phyloP scores from a whole-genome alignment of 768 basidiomycete species.

The Naganishia randhawae region DNA sequence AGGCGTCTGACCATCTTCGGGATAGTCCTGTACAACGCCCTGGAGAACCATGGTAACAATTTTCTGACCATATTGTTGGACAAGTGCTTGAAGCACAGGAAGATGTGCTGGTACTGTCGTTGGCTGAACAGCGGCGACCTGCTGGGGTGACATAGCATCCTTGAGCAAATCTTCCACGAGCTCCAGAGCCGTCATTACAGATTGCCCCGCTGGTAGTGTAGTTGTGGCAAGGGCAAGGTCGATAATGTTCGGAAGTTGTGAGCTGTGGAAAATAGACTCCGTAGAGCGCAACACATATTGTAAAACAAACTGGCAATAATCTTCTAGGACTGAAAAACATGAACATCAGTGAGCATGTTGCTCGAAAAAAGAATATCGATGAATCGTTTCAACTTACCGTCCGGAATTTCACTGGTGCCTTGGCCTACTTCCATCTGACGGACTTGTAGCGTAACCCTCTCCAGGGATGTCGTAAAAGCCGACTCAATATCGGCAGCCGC shows the following conservation, averaged over 20 bases:
- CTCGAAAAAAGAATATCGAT: no score
- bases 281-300: constrained; percentile 67
- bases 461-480: constrained; percentile 65
- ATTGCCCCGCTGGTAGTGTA: constrained; percentile 75
- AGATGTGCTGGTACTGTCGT: neutral
- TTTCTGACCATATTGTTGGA: constrained; percentile 59
- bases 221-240: constrained; percentile 71
- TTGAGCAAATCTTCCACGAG: constrained; percentile 70
- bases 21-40: constrained; percentile 81
- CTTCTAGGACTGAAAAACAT: constrained; percentile 75
- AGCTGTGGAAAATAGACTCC: constrained; percentile 71
- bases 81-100: constrained; percentile 41
- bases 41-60: constrained; percentile 66
- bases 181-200: constrained; percentile 74
- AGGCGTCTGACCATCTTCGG: constrained; percentile 70
- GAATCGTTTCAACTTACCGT: constrained; percentile 66
- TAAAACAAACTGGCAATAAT: constrained; percentile 77
- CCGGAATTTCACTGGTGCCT: constrained; percentile 71
- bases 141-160: constrained; percentile 56
- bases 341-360: neutral
- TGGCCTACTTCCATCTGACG: constrained; percentile 66
- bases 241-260: constrained; percentile 73
- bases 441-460: constrained; percentile 69
- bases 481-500: constrained; percentile 57
- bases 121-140: constrained; percentile 29